These are phyloP conservation scores for Trichoderma sp. DNA, from an alignment of 2,329 filamentous ascomycete species.

Conservation along the genomic window DNA sequence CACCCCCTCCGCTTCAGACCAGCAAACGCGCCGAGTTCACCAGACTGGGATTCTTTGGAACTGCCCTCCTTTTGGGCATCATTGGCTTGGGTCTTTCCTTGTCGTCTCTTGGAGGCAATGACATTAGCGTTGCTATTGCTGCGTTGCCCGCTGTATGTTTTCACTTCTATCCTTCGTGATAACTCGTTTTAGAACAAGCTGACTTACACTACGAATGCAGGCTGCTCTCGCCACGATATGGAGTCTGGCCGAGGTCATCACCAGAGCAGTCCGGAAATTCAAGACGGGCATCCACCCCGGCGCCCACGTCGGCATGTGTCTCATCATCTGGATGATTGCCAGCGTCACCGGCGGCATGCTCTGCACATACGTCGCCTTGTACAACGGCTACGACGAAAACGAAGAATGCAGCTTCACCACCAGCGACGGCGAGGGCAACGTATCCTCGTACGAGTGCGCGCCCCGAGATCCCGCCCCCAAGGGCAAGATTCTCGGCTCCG, in stretches of 20 bases:
- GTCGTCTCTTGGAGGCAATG: background rate
- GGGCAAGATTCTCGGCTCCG: conserved; percentile 28
- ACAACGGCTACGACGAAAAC: conserved; percentile 6
- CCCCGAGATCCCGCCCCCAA: background rate
- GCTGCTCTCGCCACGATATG: conserved; percentile 44
- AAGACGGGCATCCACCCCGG: conserved; percentile 48
- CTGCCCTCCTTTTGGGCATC: conserved; percentile 36
- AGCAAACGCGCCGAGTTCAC: conserved; percentile 28
- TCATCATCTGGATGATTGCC: conserved; percentile 48
- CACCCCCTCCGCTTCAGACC: background rate
- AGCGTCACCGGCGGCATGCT: conserved; percentile 36
- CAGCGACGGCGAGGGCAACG: background rate
- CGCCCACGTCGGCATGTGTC: conserved; percentile 48
- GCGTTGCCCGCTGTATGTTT: conserved; percentile 10
- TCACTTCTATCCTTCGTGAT: background rate
- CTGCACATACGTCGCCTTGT: conserved; percentile 15
- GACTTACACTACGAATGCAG: conserved; percentile 34
- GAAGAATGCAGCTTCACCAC: conserved; percentile 26
- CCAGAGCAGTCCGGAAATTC: conserved; percentile 40
- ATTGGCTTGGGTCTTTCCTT: conserved; percentile 35
- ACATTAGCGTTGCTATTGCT: background rate
- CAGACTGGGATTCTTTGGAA: conserved; percentile 40
- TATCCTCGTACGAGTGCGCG: background rate
- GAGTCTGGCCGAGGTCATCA: conserved; percentile 46
- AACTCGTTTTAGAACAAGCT: background rate